Evolutionary conservation across 1,284 basidiomycete genomes (phyloP), one percentile per base, ranked within the genome.

Genomic region (Cystobasidiaceae sp.): DNA sequence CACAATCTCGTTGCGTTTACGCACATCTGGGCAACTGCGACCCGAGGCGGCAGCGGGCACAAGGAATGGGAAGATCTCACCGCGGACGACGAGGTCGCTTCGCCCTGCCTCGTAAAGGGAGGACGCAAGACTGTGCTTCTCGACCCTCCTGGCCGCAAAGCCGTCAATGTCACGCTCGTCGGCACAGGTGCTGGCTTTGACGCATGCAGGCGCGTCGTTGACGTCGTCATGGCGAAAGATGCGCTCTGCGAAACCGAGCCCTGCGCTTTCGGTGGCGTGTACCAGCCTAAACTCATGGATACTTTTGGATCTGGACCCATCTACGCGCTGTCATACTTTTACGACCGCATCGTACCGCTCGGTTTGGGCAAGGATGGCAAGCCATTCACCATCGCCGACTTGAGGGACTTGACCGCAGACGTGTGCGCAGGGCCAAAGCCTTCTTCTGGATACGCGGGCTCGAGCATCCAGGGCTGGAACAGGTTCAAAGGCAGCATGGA

Each of bases 251-350:
- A 86, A 73, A 81, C 86, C 72, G 90, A 89, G 76, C 93, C 93
- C 0, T 98, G 94, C 77, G 92, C 93, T 1, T 98, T 98, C 80
- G 88, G 91, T 71, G 94, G 94, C 37, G 91, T 97, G 28, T 97
- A 98, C 80, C 94, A 97, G 77, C 96, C 94, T 0, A 88, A 88
- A n/a, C 82, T 97, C 28, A 82, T 90, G 70, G 88, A 94, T 70
- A 88, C 90, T 4, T 97, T 97, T 83, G 72, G 70, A 9, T 71
- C 72, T 1, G 74, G 77, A n/a, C 77, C 77, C 33, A 73, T 75
- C 37, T 75, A 73, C 69, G 74, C 73, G 8, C 82, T 97, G 1
- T 97, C 93, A 28, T 98, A 97, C 82, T 97, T 98, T 79, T 96
- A 92, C 80, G 94, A 97, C 80, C 89, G 96, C 41, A 82, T 96